Base-by-base conservation (phyloP, 768 basidiomycete species). In the Lyophyllum semitale region DNA sequence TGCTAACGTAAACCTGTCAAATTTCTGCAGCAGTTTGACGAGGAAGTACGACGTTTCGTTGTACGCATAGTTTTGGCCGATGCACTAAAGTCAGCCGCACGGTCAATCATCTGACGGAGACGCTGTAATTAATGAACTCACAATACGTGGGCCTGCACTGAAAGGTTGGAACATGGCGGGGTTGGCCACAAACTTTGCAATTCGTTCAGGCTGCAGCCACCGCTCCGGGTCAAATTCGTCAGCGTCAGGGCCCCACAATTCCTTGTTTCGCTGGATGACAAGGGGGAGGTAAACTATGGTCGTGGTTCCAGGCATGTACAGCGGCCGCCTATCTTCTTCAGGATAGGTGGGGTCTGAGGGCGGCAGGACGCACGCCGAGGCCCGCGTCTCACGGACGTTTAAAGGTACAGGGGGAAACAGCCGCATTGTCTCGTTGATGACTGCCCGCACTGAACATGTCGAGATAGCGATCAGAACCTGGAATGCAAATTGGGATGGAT, bases 351-450 rank as follows among this genome's bases (percentile, higher is more conserved):
- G 66, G 55, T 84, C 84, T 15, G 82, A 72, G 2, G 68, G 72
- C 5, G 85, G 86, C 8, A 88, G 71, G 0, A 79, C 71, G 60
- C 80, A 81, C 13, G 81, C 67, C 3, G 69, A 62, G 0, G 72
- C 61, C 41, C 86, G 79, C 37, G 75, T 77, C 70, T 87, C 84
- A 29, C 88, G 80, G 37, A 83, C 73, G 62, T 91, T 91, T 38
- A 89, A 70, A 7, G 90, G 89, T 0, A 93, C 87, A 7, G 91
- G 88, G 3, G 90, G 90, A 71, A 87, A 93, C 1, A 93, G 71
- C 17, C 91, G 79, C 22, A 93, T 75, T 0, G 85, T 85, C 64
- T 93, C 91, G 57, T 92, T 88, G 38, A 93, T 81, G 33, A 91
- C 87, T 11, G 89, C 89, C 55, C 84, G 82, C 75, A 89, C 88